phyloP scores from a whole-genome alignment of 148 eudicot species.

The Chenopodium album region DNA sequence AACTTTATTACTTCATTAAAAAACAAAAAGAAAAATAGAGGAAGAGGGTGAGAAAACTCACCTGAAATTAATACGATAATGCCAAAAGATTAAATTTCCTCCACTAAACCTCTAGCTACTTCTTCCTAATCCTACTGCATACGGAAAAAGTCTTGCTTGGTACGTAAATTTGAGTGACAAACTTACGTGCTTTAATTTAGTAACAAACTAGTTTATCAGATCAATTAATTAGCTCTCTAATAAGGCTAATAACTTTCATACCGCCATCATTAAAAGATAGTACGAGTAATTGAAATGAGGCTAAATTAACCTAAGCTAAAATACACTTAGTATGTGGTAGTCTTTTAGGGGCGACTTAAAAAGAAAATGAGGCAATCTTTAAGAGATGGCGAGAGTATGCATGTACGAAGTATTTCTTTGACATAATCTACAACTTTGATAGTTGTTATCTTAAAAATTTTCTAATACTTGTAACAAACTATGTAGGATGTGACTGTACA shows the following conservation, averaged over 20 bases:
- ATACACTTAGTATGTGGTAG: no score
- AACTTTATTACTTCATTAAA: no score
- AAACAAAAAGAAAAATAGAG: not conserved
- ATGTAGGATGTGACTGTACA: slow-evolving; percentile 49
- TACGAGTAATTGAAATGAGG: no score
- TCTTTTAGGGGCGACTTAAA: no score
- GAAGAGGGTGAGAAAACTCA: not conserved
- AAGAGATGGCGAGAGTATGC: no score
- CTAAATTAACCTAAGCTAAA: no score
- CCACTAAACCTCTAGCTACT: not conserved
- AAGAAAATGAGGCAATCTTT: no score
- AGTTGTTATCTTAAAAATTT: not conserved
- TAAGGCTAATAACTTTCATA: no score
- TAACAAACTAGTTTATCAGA: not conserved
- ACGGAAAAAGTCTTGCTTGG: not conserved
- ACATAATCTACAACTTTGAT: no score
- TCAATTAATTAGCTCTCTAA: no score
- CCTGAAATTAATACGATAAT: not conserved
- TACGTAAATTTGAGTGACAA: not conserved
- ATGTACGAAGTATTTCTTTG: no score
- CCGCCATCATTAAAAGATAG: no score
- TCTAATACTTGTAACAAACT: not conserved
- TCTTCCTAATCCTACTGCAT: not conserved
- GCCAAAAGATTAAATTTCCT: not conserved
- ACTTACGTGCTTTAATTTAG: not conserved